Evolutionary conservation across 2,329 filamentous ascomycete species (phyloP).

Genomic region (Arthrinium puccinioides): DNA sequence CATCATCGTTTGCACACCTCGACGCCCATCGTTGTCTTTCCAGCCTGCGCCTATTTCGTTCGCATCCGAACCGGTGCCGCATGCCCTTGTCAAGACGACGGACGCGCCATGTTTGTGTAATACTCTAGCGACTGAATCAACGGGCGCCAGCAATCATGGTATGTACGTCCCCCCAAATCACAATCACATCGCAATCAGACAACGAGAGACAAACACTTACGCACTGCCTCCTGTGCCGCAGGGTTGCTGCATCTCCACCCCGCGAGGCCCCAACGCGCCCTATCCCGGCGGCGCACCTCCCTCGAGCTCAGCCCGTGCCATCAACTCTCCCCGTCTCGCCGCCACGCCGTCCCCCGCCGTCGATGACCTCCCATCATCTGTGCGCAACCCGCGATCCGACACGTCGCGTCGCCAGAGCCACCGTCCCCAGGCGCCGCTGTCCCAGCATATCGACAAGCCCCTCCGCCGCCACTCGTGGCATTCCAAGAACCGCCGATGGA

Average conservation of each 20-base stretch:
- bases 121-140: no score
- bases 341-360: slow-evolving; percentile 9
- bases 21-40: no score
- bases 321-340: slow-evolving; percentile 33
- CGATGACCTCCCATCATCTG: no score
- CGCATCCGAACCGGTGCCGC: no score
- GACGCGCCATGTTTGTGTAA: no score
- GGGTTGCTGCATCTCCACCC: slow-evolving; percentile 53
- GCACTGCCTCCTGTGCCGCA: slow-evolving; percentile 13
- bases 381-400: slow-evolving; percentile 7
- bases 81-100: no score
- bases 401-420: slow-evolving; percentile 24
- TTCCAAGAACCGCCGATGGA: slow-evolving; percentile 60
- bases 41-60: no score
- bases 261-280: slow-evolving; percentile 44
- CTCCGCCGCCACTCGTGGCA: slow-evolving; percentile 60
- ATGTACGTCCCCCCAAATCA: not conserved
- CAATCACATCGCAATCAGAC: not conserved
- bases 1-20: no score
- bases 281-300: slow-evolving; percentile 40
- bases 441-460: slow-evolving; percentile 64
- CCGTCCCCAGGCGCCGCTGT: slow-evolving; percentile 32
- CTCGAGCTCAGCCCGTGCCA: slow-evolving; percentile 45
- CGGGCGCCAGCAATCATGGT: slow-evolving; percentile 4
- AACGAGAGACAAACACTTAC: not conserved